phyloP scores from a whole-genome alignment of 192 early-diverging fungal genomes.

The Coemansia sp. region DNA sequence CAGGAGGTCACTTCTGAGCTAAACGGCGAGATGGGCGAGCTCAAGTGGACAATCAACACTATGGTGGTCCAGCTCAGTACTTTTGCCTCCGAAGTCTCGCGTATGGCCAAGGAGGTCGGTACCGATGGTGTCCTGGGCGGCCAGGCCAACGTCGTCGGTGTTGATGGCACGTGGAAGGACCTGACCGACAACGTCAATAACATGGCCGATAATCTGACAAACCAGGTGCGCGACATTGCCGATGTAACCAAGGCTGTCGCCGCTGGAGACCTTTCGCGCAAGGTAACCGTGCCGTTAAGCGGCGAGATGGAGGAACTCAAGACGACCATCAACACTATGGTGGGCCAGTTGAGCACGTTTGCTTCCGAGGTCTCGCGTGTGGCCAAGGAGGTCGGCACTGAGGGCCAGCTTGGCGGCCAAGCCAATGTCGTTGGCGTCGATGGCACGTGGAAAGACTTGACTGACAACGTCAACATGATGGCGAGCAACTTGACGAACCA shows the following conservation, averaged over 20 bases:
- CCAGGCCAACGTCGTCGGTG: slow-evolving; percentile 50
- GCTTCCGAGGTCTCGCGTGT: slow-evolving; percentile 65
- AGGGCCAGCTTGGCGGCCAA: slow-evolving; percentile 53
- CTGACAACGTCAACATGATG: slow-evolving; percentile 67
- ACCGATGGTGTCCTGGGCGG: slow-evolving; percentile 55
- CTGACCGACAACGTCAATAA: slow-evolving; percentile 64
- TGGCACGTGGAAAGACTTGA: slow-evolving; percentile 62
- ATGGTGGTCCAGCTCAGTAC: slow-evolving; percentile 40
- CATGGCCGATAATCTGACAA: slow-evolving; percentile 62
- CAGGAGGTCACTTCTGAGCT: background rate
- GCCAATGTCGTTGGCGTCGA: slow-evolving; percentile 54
- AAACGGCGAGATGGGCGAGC: slow-evolving; percentile 55
- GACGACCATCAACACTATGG: slow-evolving; percentile 11
- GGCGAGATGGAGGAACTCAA: slow-evolving; percentile 54
- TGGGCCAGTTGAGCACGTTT: slow-evolving; percentile 52
- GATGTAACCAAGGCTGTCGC: slow-evolving; percentile 9
- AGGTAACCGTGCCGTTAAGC: slow-evolving; percentile 51
- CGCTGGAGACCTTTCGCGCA: slow-evolving; percentile 24
- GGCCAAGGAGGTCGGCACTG: slow-evolving; percentile 58
- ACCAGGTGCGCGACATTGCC: slow-evolving; percentile 66
- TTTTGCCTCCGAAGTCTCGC: slow-evolving; percentile 63
- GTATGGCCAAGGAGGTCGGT: slow-evolving; percentile 63
- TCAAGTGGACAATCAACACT: slow-evolving; percentile 6
- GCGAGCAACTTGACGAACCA: slow-evolving; percentile 60
- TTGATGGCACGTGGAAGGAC: slow-evolving; percentile 62